Evolutionary conservation across 371 early-diverging fungal genomes (phyloP), one percentile per base, ranked within the genome.

Genomic region (Mucor velutinosus): DNA sequence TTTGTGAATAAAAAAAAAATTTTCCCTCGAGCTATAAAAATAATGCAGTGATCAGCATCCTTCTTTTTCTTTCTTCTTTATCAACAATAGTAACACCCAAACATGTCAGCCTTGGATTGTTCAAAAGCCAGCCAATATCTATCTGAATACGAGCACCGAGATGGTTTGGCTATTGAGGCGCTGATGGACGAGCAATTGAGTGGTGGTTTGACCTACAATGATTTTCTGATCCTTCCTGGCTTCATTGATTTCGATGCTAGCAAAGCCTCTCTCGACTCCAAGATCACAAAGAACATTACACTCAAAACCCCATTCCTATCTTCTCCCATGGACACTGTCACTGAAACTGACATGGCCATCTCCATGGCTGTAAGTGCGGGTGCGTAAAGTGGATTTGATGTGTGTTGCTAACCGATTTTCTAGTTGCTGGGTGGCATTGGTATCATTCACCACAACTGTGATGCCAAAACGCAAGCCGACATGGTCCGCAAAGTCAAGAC

Each of bases 291-390:
- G 82, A 70, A 94, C 65, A 93, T 94, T 73, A 79, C 87, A 49
- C 83, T 97, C 77, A 93, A 92, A 82, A 93, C 94, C n/a, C 98
- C 97, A 5, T 93, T 98, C 77, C 74, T 97, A 74, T 94, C 94
- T 23, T 90, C 92, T 69, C 97, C 97, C 66, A 98, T 98, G 97
- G 97, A 98, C 82, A 98, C 97, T 53, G 98, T 98, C 29, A 97
- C 98, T 37, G 97, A 97, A 83, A 79, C 94, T 27, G 91, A 94
- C 15, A 98, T 97, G 98, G 98, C 97, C 56, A 95, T 97, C 76
- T 90, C 93, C 70, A 95, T 98, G 95, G 97, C 97, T 58, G 87
- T 92, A 80, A 90, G 87, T 83, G 37, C 14, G 2, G 11, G 14
- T 37, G 14, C 37, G 12, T 37, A 11, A 8, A 8, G 11, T 14